Conservation (phyloP, 2,329 filamentous ascomycete species). For the Penicillium brevicompactum region DNA sequence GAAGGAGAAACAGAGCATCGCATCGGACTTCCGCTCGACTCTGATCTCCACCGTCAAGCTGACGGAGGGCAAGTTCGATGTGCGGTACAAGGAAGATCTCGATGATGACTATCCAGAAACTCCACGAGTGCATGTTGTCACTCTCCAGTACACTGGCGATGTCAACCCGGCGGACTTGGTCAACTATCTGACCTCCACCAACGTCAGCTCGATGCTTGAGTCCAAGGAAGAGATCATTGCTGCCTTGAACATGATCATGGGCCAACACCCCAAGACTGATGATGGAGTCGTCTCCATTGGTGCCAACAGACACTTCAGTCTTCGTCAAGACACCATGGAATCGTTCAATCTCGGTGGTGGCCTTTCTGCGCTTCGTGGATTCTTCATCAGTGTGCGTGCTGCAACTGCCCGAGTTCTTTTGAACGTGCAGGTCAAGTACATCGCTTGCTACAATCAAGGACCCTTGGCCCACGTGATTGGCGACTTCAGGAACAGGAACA, state of each 20-base stretch:
- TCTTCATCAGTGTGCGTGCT: constrained; percentile 63
- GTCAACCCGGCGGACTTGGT: constrained; percentile 47
- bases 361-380: constrained; percentile 61
- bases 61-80: constrained; percentile 24
- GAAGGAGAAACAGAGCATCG: constrained; percentile 31
- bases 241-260: constrained; percentile 61
- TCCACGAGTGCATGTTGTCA: constrained; percentile 40
- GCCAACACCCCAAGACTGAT: constrained; percentile 49
- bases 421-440: constrained; percentile 65
- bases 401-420: constrained; percentile 60
- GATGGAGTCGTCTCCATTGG: constrained; percentile 50
- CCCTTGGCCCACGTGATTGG: constrained; percentile 44
- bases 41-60: constrained; percentile 37
- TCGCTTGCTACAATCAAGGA: constrained; percentile 58
- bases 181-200: constrained; percentile 45
- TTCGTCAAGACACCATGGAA: constrained; percentile 37
- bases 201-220: constrained; percentile 39
- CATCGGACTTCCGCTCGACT: constrained; percentile 44
- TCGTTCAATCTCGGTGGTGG: constrained; percentile 50
- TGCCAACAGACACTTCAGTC: constrained; percentile 56
- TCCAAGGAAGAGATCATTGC: constrained; percentile 57
- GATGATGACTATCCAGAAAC: constrained; percentile 36
- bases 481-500: constrained; percentile 19
- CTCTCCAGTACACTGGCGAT: constrained; percentile 34
- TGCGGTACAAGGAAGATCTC: constrained; percentile 39